Percentiles rank a stretch among this genome's conserved stretches.
phyloP scores from a whole-genome alignment of 345 rosid species.

The Alliaria petiolata region DNA sequence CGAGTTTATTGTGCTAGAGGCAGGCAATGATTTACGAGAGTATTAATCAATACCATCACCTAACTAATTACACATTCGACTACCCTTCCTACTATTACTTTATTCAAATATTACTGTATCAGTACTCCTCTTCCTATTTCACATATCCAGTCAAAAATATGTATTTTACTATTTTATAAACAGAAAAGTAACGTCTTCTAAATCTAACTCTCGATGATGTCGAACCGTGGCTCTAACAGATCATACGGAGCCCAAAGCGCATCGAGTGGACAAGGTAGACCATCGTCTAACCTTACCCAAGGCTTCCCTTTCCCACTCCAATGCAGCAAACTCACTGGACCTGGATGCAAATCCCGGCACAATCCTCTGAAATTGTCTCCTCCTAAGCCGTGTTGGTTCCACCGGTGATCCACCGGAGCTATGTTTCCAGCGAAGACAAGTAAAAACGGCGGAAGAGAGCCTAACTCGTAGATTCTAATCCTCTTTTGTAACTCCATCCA shows the following conservation, averaged over 20 bases:
- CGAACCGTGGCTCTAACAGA: slow-evolving; percentile 40
- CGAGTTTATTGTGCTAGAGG: slow-evolving; percentile 11
- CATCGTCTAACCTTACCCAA: slow-evolving; percentile 52
- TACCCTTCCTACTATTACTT: not conserved
- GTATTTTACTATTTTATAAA: not conserved
- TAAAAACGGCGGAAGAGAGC: slow-evolving; percentile 77
- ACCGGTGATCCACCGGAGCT: slow-evolving; percentile 68
- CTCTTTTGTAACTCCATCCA: slow-evolving; percentile 95
- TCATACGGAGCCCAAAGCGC: slow-evolving; percentile 58
- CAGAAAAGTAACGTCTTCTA: not conserved
- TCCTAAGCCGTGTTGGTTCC: slow-evolving; percentile 90
- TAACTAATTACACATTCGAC: slow-evolving; percentile 9
- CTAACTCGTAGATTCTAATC: slow-evolving; percentile 76
- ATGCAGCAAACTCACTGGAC: slow-evolving; percentile 62
- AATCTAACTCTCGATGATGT: slow-evolving; percentile 36
- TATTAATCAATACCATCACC: not conserved
- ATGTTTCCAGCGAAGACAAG: slow-evolving; percentile 77
- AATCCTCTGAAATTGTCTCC: slow-evolving; percentile 56
- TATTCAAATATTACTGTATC: slow-evolving; percentile 21
- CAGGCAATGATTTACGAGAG: not conserved
- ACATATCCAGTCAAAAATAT: slow-evolving; percentile 16
- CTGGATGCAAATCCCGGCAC: slow-evolving; percentile 58
- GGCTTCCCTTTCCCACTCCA: slow-evolving; percentile 83
- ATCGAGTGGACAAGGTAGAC: slow-evolving; percentile 56
- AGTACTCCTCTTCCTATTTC: not conserved